Evolutionary conservation across 225 moss, liverwort and hornwort species (phyloP).

Genomic region (Marchantia polymorpha): DNA sequence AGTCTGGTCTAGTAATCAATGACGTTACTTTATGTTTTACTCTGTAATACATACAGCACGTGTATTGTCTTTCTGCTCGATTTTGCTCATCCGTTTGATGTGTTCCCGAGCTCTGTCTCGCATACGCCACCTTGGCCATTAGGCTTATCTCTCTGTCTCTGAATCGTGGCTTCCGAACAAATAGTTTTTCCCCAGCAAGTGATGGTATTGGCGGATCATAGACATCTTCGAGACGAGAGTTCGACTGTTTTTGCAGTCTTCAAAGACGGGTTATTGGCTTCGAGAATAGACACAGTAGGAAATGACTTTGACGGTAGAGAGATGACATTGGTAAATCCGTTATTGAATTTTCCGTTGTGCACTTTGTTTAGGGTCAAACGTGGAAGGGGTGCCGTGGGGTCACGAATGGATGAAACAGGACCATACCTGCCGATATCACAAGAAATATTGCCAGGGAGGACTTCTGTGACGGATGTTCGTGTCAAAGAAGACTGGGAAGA

Average conservation of each 20-base stretch:
- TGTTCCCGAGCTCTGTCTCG: no score
- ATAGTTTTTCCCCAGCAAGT: no score
- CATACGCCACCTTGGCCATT: no score
- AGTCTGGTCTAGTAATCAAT: no score
- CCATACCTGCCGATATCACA: slow-evolving; percentile 52
- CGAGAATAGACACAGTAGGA: not conserved
- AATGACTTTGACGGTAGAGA: not conserved
- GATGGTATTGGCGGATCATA: no score
- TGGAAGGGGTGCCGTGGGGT: slow-evolving; percentile 91
- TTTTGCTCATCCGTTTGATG: no score
- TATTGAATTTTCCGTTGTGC: not conserved
- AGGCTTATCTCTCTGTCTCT: no score
- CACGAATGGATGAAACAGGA: slow-evolving; percentile 97
- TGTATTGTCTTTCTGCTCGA: no score
- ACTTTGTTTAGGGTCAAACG: slow-evolving; percentile 62
- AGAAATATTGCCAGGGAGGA: not conserved
- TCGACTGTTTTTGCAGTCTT: not conserved
- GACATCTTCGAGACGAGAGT: not conserved
- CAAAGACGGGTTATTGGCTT: not conserved
- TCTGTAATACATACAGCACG: no score
- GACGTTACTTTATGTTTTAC: no score
- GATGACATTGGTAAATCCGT: not conserved
- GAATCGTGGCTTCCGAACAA: no score
- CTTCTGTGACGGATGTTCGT: slow-evolving; percentile 38
- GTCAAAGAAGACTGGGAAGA: slow-evolving; percentile 87